Evolutionary conservation across 805 yeast species (phyloP), one percentile per base, ranked within the genome.

Genomic region (Cyberlindnera samutprakarnensis): DNA sequence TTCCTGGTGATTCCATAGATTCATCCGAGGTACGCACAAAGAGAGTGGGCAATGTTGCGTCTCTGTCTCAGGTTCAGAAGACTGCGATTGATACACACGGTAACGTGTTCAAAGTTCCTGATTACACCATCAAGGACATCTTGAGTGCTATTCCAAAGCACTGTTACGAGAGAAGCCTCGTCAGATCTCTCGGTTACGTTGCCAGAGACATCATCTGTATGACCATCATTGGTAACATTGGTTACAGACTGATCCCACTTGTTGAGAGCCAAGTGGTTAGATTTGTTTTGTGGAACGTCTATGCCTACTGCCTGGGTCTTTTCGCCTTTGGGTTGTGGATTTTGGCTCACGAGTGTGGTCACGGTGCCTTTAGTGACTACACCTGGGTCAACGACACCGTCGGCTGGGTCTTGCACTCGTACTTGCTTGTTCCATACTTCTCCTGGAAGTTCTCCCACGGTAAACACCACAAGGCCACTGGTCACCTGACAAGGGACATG

Each of bases 281-380:
- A 47, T 62, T 62, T 36, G 57, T 54, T 1, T 53, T 63, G 7
- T 71, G 70, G 72, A 42, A 47, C 33, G 47, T 57, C 18, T 59
- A 65, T 41, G 53, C 66, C 27, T 57, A 53, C 42, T 37, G 51
- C 37, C 55, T 62, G 41, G 71, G 77, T 33, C 56, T 71, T 36
- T 64, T 70, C 42, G 73, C 75, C 6, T 66, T 71, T 35, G 80
- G 81, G 27, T 52, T 72, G 31, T 74, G 79, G 80, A 70, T 74
- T 39, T 53, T 74, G 50, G 78, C 77, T 28, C 79, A 72, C 50
- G 78, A 72, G 55, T 74, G 80, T 61, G 79, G 80, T 25, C 81
- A 74, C 51, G 69, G 67, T 32, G 79, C 79, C 14, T 74, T 74
- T 49, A 66, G 74, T 23, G 76, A 73, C 44, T 70, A 70, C 46